Evolutionary conservation across 805 yeast genomes (phyloP).

Genomic region (Barnettozyma californica): DNA sequence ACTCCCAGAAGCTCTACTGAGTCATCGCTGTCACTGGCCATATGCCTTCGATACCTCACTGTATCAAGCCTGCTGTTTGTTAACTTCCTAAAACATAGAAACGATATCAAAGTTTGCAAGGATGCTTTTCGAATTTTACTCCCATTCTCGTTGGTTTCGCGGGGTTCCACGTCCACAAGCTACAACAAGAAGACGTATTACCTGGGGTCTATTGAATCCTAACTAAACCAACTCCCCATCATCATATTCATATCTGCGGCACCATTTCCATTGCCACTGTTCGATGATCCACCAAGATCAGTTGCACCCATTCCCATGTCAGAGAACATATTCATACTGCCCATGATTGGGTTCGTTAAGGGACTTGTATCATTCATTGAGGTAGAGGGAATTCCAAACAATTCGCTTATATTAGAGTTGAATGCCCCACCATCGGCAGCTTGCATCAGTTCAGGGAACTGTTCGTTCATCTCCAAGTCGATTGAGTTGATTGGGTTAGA

Average conservation of each 20-base stretch:
- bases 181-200: too few species aligned
- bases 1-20: background rate
- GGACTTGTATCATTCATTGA: conserved; percentile 1
- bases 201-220: background rate
- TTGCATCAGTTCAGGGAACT: conserved; percentile 11
- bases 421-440: conserved; percentile 11
- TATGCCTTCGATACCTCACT: background rate
- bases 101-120: too few species aligned
- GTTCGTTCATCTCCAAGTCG: conserved; percentile 8
- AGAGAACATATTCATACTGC: background rate
- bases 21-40: background rate
- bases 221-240: conserved; percentile 23
- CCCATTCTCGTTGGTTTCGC: too few species aligned
- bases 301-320: conserved; percentile 2
- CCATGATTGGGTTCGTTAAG: background rate
- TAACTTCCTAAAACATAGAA: background rate
- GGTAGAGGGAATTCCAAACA: conserved; percentile 12
- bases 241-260: conserved; percentile 19
- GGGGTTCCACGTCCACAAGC: too few species aligned
- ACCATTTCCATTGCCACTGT: conserved; percentile 2
- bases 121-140: too few species aligned
- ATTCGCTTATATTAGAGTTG: conserved; percentile 13
- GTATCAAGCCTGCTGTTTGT: background rate
- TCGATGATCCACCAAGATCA: background rate
- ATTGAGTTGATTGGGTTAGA: conserved; percentile 9